Percentiles rank a stretch among this genome's conserved stretches.
phyloP scores from a whole-genome alignment of 345 rosid genomes.

The Kernera saxatilis region DNA sequence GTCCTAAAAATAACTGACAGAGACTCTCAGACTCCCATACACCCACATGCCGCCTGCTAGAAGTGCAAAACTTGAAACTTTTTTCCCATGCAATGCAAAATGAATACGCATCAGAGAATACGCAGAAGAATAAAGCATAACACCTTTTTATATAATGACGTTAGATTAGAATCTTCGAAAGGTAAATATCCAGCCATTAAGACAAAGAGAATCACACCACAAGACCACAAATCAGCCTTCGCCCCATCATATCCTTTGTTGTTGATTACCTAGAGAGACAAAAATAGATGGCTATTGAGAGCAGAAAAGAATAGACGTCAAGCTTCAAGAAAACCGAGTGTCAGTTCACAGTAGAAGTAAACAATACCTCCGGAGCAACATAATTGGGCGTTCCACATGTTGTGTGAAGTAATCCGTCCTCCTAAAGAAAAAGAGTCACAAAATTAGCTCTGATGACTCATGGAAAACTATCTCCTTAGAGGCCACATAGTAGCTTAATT shows the following conservation, averaged over 20 bases:
- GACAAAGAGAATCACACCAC: constrained; percentile 96
- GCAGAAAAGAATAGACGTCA: neutral
- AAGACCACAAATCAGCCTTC: constrained; percentile 97
- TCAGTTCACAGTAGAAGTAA: constrained; percentile 15
- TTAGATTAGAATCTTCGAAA: constrained; percentile 85
- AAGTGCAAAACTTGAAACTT: neutral
- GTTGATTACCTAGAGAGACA: constrained; percentile 64
- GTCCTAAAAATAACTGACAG: neutral
- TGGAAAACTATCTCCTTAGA: neutral
- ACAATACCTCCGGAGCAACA: constrained; percentile 96
- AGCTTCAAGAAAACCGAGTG: neutral
- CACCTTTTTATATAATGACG: constrained; percentile 81
- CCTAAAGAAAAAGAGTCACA: constrained; percentile 41
- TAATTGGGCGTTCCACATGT: constrained; percentile 99
- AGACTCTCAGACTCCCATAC: constrained; percentile 7
- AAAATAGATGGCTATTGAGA: neutral
- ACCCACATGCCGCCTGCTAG: neutral
- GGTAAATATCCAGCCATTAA: constrained; percentile 98
- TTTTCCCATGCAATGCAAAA: neutral
- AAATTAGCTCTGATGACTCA: constrained; percentile 1
- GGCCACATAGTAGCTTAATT: constrained; percentile 1
- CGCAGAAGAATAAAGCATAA: neutral
- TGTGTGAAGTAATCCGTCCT: constrained; percentile 96
- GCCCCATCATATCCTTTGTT: constrained; percentile 98
- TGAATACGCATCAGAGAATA: neutral